Base-by-base conservation (phyloP, 2,329 filamentous ascomycete genomes). In the Colletotrichum eremochloae region DNA sequence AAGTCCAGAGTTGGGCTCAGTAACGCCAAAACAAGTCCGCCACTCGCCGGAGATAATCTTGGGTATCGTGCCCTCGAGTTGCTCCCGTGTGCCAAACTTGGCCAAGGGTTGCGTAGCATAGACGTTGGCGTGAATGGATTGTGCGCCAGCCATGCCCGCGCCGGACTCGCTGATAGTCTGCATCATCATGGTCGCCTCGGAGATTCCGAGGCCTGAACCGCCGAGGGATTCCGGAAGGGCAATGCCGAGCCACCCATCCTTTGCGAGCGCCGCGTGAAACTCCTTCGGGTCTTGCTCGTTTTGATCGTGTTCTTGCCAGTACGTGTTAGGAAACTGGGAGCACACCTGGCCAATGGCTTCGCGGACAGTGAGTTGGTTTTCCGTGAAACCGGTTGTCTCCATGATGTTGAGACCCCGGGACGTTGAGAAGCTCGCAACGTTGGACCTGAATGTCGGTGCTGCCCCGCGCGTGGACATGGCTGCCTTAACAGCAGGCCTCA, bases 131-230 rank as follows among this genome's bases (percentile, higher is more conserved):
- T 91, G 89, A 46, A 91, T 88, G 1, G 87, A 86, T 76, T 91
- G 88, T 1, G 90, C 89, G 0, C 89, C 89, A 0, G 93, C 93
- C 85, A 96, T 94, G 4, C 94, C 94, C 5, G 94, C 94, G 0
- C 94, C 94, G 2, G 89, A 91, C 82, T 95, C 92, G 0, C 92
- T 85, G 68, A 95, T 93, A 2, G 93, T 93, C 77, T 97, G 94
- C 85, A 96, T 88, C 93, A 96, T 96, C 88, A 96, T 93, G 0
- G 92, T 94, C 0, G 94, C 94, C 79, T 96, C 94, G 0, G 92
- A 92, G 46, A 97, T 94, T 11, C 91, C 93, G 11, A 97, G 82
- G 0, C 92, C 93, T 1, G 92, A 88, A 0, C 94, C 94, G 3
- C 94, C 94, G 0, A 94, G 86, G 0, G 88, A 85, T 78, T 95